phyloP scores from a whole-genome alignment of 2,329 filamentous ascomycete species.

The Emmonsiellopsis sp. region DNA sequence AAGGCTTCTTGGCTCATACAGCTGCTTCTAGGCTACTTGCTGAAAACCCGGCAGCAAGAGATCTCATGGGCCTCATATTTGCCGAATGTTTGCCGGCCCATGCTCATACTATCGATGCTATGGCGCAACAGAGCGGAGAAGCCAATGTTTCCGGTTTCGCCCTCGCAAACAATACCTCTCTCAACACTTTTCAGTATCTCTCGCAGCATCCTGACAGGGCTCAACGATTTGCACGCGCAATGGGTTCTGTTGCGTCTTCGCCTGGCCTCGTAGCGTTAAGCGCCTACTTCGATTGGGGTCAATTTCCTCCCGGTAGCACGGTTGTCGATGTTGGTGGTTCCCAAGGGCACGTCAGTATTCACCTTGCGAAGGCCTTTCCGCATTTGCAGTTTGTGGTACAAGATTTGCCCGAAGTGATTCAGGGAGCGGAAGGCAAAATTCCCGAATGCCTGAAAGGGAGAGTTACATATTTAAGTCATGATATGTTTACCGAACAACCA shows the following conservation, averaged over 20 bases:
- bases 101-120: slow-evolving; percentile 1
- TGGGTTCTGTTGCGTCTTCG: slow-evolving; percentile 2
- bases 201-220: slow-evolving; percentile 7
- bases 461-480: slow-evolving; percentile 22
- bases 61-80: slow-evolving; percentile 4
- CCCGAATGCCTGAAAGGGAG: slow-evolving; percentile 18
- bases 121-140: slow-evolving; percentile 3
- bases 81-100: slow-evolving; percentile 5
- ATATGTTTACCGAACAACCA: slow-evolving; percentile 30
- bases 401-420: slow-evolving; percentile 31
- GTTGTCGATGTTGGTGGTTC: slow-evolving; percentile 34
- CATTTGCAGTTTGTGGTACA: slow-evolving; percentile 36
- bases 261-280: not conserved
- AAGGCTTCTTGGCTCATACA: slow-evolving; percentile 10
- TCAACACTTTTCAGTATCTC: slow-evolving; percentile 6
- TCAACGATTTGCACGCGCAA: slow-evolving; percentile 10
- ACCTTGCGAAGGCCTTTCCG: slow-evolving; percentile 34
- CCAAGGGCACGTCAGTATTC: slow-evolving; percentile 6
- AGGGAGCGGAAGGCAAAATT: slow-evolving; percentile 28
- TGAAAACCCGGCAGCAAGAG: not conserved
- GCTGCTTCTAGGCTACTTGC: slow-evolving; percentile 7
- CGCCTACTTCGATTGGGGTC: not conserved
- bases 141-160: not conserved
- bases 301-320: slow-evolving; percentile 10
- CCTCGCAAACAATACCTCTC: slow-evolving; percentile 8